Evolutionary conservation across 202 grass and related monocot genomes (phyloP).

Genomic region (Eragrostis tef): DNA sequence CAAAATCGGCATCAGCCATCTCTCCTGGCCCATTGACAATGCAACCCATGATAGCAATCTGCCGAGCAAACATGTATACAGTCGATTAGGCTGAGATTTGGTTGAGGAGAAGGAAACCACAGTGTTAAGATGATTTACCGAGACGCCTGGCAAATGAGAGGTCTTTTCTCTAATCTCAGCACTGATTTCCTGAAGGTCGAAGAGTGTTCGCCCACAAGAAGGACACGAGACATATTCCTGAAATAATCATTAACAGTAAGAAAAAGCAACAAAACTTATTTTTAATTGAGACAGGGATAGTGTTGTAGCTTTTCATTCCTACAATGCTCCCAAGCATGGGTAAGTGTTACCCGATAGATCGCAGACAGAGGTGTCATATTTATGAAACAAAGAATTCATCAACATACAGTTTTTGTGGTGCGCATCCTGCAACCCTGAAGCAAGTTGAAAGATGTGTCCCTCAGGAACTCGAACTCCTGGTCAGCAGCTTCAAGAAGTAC

Average conservation of each 20-base stretch:
- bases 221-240: slow-evolving; percentile 99
- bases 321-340: not conserved
- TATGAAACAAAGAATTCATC: slow-evolving; percentile 32
- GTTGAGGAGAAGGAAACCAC: slow-evolving; percentile 21
- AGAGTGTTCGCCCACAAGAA: slow-evolving; percentile 94
- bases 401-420: slow-evolving; percentile 98
- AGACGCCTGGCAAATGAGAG: slow-evolving; percentile 92
- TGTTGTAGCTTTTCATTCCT: not conserved
- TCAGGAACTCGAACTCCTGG: slow-evolving; percentile 83
- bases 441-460: slow-evolving; percentile 94
- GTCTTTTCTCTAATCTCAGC: slow-evolving; percentile 96
- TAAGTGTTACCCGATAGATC: not conserved
- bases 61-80: slow-evolving; percentile 40
- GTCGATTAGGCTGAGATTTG: slow-evolving; percentile 21
- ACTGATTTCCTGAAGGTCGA: slow-evolving; percentile 94
- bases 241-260: slow-evolving; percentile 34
- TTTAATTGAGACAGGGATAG: not conserved
- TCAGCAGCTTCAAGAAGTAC: slow-evolving; percentile 73
- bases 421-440: slow-evolving; percentile 99
- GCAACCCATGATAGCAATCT: slow-evolving; percentile 99
- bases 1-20: slow-evolving; percentile 99
- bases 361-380: slow-evolving; percentile 20
- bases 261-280: not conserved
- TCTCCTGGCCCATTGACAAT: slow-evolving; percentile 99
- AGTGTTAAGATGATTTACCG: slow-evolving; percentile 55